A percentile compares a stretch with the other conserved stretches of the same genome.
Conservation (phyloP, 371 early-diverging fungal species). For the Nematocida ausubeli region DNA sequence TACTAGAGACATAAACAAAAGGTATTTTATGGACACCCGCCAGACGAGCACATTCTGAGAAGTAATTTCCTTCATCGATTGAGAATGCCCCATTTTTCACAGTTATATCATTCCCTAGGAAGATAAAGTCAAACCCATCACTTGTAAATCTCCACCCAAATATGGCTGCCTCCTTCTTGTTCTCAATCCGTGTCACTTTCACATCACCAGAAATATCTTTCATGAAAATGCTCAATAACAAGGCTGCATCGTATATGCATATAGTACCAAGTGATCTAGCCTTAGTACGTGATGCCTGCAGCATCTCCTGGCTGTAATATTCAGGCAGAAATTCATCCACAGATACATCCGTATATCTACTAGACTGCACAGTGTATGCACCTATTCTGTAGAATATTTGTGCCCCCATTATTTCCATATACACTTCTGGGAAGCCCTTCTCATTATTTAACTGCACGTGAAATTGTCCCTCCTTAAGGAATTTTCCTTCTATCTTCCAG, state of each 20-base stretch:
- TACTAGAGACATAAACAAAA: slow-evolving; percentile 88
- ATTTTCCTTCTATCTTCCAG: background rate
- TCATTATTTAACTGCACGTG: background rate
- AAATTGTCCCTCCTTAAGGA: background rate
- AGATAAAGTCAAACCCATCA: slow-evolving; percentile 12
- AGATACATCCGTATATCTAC: background rate
- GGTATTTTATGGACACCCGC: slow-evolving; percentile 78
- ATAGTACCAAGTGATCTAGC: slow-evolving; percentile 21
- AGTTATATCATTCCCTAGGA: slow-evolving; percentile 91
- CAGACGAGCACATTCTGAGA: slow-evolving; percentile 79
- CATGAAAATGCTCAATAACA: slow-evolving; percentile 11
- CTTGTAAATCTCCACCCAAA: background rate
- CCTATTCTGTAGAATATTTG: slow-evolving; percentile 29
- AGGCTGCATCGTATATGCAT: slow-evolving; percentile 30
- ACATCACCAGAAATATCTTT: slow-evolving; percentile 6
- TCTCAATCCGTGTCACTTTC: background rate
- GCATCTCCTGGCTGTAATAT: background rate
- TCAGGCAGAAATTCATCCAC: background rate
- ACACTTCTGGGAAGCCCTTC: slow-evolving; percentile 26
- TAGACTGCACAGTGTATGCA: background rate
- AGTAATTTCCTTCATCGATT: slow-evolving; percentile 81
- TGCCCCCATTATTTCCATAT: background rate
- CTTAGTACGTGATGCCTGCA: background rate
- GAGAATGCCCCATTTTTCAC: slow-evolving; percentile 92
- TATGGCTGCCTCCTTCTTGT: slow-evolving; percentile 14